Percentiles rank a stretch among this genome's conserved stretches.
Evolutionary conservation across 2,329 filamentous ascomycete genomes (phyloP).

Genomic region (Colletotrichum sublineola): DNA sequence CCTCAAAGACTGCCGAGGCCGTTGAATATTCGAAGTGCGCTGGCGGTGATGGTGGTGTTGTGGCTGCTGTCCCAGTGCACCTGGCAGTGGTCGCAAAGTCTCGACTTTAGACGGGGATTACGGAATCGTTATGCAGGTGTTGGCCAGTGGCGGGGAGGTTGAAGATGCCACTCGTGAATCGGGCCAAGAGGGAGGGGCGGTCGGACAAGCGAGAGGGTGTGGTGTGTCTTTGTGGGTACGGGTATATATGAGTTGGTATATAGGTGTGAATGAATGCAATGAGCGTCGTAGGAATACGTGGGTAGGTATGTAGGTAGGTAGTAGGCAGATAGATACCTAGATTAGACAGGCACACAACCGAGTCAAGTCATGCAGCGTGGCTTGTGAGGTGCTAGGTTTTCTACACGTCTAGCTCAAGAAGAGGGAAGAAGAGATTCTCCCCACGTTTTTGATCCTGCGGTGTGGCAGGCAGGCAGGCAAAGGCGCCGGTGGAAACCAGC

Average conservation of each 20-base stretch:
- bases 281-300: background rate
- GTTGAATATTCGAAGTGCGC: background rate
- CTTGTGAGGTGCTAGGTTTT: conserved; percentile 1
- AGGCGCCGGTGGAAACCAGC: conserved; percentile 15
- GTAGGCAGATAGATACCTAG: background rate
- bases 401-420: background rate
- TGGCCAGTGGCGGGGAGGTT: conserved; percentile 5
- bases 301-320: background rate
- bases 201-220: background rate
- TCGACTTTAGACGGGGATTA: background rate
- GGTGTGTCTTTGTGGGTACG: background rate
- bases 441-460: conserved; percentile 19
- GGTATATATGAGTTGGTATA: background rate
- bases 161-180: conserved; percentile 5
- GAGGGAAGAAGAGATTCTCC: background rate
- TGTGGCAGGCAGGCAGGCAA: conserved; percentile 16
- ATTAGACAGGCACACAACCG: background rate
- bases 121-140: conserved; percentile 12
- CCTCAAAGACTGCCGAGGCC: background rate
- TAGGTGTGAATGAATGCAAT: background rate
- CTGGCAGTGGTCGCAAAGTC: background rate
- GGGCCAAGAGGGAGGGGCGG: conserved; percentile 17
- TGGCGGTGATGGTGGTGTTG: background rate
- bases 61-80: background rate
- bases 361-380: conserved; percentile 14